Evolutionary conservation across 164 flowering plant species (phyloP).

Genomic region (Kingdonia uniflora): DNA sequence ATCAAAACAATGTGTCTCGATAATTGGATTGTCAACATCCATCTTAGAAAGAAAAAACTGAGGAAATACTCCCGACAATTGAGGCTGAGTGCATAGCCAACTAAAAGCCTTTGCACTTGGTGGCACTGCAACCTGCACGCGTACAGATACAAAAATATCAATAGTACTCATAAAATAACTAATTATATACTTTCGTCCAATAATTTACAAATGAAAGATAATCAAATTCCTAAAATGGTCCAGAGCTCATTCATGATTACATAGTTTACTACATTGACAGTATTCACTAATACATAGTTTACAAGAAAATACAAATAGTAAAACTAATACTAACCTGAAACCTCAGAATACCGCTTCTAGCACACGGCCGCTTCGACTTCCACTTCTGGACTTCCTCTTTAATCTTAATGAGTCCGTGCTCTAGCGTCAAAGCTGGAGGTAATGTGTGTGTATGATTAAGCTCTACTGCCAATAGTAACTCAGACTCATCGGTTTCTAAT

Average conservation of each 20-base stretch:
- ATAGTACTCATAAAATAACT: too few relatives aligned
- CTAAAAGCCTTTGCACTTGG: constrained; percentile 63
- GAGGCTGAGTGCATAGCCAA: constrained; percentile 66
- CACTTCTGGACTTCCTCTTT: constrained; percentile 47
- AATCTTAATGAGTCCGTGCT: constrained; percentile 47
- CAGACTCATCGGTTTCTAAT: constrained; percentile 24
- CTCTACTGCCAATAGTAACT: constrained; percentile 39
- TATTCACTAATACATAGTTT: too few relatives aligned
- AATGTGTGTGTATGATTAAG: constrained; percentile 47
- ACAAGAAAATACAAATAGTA: too few relatives aligned
- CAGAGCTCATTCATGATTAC: background rate
- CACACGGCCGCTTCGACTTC: constrained; percentile 46
- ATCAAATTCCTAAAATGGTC: background rate
- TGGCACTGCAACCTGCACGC: constrained; percentile 68
- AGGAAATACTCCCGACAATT: constrained; percentile 49
- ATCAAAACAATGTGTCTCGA: constrained; percentile 20
- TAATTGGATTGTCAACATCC: constrained; percentile 22
- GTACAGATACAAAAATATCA: background rate
- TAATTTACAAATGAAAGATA: too few relatives aligned
- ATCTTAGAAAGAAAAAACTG: constrained; percentile 54
- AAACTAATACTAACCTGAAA: too few relatives aligned
- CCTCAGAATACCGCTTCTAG: constrained; percentile 46
- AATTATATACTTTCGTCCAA: too few relatives aligned
- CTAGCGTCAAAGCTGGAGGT: constrained; percentile 67
- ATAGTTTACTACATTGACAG: background rate